These are phyloP conservation scores for Dactylonectria estremocensis DNA, from an alignment of 2,329 filamentous ascomycete species.

Conservation along the genomic window DNA sequence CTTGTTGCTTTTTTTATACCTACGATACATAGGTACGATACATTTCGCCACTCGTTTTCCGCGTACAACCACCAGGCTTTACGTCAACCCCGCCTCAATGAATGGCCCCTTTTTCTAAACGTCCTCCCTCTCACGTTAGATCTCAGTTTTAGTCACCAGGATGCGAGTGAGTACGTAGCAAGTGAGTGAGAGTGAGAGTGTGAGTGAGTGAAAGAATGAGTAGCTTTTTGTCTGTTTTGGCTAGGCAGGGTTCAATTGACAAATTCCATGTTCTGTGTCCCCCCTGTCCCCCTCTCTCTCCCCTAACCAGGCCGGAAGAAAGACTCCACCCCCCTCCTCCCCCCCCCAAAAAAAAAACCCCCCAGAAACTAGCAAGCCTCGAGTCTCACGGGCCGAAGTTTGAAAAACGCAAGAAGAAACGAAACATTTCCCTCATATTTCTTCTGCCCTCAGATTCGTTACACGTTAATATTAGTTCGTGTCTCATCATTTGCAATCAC, in stretches of 20 bases:
- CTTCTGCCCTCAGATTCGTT: not conserved
- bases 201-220: too few species aligned
- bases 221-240: not conserved
- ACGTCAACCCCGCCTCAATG: too few species aligned
- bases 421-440: not conserved
- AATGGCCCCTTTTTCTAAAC: not conserved
- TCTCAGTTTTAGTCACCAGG: too few species aligned
- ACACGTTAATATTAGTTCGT: not conserved
- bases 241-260: not conserved
- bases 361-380: constrained; percentile 8
- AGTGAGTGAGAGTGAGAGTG: too few species aligned
- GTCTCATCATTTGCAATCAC: not conserved
- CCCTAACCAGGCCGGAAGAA: not conserved
- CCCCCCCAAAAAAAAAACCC: not conserved
- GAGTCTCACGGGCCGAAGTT: constrained; percentile 2
- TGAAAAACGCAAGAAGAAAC: not conserved
- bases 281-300: not conserved
- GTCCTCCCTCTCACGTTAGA: not conserved
- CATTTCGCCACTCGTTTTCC: not conserved
- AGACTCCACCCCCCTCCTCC: too few species aligned
- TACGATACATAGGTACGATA: not conserved
- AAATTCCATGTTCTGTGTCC: not conserved
- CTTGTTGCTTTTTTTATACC: not conserved
- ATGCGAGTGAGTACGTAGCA: too few species aligned
- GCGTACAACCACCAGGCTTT: not conserved